Conservation (phyloP, 176 grass and related monocot species). For the Triticum urartu region DNA sequence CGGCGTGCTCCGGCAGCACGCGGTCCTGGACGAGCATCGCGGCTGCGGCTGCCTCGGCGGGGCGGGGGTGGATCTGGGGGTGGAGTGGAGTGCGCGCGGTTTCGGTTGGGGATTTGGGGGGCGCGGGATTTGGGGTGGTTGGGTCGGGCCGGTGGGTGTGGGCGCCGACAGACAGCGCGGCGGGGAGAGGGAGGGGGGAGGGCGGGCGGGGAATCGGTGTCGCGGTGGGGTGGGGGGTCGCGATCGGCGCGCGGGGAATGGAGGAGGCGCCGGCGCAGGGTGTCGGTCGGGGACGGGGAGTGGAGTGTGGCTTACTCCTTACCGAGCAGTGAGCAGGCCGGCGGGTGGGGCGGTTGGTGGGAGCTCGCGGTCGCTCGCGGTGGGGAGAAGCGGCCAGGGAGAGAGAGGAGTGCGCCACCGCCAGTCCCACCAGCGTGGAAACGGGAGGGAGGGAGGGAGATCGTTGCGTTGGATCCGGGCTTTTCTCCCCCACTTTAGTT, state of each 20-base stretch:
- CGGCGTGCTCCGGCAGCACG: constrained; percentile 31
- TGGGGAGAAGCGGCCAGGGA: neutral
- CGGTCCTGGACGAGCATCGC: constrained; percentile 87
- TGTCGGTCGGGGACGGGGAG: constrained; percentile 43
- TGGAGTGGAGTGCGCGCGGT: neutral
- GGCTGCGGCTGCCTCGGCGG: neutral
- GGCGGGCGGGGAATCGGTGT: constrained; percentile 44
- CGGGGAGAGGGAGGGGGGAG: neutral
- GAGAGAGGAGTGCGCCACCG: neutral
- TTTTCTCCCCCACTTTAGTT: neutral
- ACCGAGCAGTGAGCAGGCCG: neutral
- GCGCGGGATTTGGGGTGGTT: constrained; percentile 56
- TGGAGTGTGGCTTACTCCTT: constrained; percentile 49
- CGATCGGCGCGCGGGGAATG: constrained; percentile 29
- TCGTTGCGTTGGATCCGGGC: neutral
- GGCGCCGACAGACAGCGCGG: constrained; percentile 50
- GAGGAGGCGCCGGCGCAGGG: constrained; percentile 22
- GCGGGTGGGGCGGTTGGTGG: constrained; percentile 38
- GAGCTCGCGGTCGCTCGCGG: constrained; percentile 21
- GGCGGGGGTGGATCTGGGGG: constrained; percentile 25
- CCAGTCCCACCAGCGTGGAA: neutral
- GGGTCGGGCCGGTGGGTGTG: constrained; percentile 21
- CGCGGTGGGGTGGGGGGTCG: constrained; percentile 50
- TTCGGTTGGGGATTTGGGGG: constrained; percentile 39
- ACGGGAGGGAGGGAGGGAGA: neutral